These are phyloP conservation scores for Metschnikowia chrysomelidarum DNA, from an alignment of 805 yeast species.

Conservation along the genomic window DNA sequence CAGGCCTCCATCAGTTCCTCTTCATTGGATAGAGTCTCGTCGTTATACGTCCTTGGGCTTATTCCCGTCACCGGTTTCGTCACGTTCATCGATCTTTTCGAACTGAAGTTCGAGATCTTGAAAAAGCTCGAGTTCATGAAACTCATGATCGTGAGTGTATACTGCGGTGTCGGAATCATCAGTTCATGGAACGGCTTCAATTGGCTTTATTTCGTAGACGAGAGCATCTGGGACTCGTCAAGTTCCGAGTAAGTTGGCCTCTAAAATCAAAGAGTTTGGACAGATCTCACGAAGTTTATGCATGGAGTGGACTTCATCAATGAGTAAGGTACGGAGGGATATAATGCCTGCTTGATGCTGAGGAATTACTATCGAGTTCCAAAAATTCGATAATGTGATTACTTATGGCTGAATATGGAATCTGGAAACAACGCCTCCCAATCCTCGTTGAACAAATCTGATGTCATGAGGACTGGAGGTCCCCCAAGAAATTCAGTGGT, in stretches of 20 bases:
- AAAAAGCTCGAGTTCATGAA: constrained; percentile 69
- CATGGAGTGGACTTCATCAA: too few species aligned
- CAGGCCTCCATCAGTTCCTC: constrained; percentile 25
- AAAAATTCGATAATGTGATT: too few species aligned
- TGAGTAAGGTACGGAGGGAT: too few species aligned
- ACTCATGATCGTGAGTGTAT: constrained; percentile 79
- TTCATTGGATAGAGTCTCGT: constrained; percentile 62
- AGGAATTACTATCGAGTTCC: too few species aligned
- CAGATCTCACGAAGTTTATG: too few species aligned
- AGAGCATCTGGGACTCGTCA: constrained; percentile 59
- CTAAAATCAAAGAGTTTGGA: too few species aligned
- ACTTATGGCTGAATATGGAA: constrained; percentile 33
- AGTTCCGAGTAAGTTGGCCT: too few species aligned
- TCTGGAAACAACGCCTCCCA: constrained; percentile 53
- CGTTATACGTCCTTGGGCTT: constrained; percentile 65
- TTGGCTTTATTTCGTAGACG: constrained; percentile 87
- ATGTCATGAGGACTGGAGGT: constrained; percentile 52
- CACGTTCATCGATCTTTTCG: constrained; percentile 51
- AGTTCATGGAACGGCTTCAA: constrained; percentile 85
- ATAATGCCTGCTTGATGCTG: too few species aligned
- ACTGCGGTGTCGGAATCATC: constrained; percentile 82
- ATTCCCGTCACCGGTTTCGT: constrained; percentile 55
- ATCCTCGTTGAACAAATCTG: constrained; percentile 45
- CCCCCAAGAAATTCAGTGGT: constrained; percentile 47
- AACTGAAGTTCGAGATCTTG: constrained; percentile 48